Evolutionary conservation across 169 alveolate genomes (phyloP).

Genomic region (Plasmodium gallinaceum): DNA sequence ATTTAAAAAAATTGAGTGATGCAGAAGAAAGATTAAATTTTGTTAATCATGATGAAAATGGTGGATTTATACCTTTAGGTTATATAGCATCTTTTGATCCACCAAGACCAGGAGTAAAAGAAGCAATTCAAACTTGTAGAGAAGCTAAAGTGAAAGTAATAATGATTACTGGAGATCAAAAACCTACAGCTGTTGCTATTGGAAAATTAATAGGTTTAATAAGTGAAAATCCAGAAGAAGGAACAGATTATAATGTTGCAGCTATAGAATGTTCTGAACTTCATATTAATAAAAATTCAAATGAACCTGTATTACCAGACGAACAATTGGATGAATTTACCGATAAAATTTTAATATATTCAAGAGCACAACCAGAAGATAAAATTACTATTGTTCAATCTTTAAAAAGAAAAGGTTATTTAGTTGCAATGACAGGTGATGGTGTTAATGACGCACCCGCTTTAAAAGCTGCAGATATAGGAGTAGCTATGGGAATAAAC

Average conservation of each 20-base stretch:
- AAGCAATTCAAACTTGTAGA: constrained; percentile 95
- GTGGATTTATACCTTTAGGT: constrained; percentile 86
- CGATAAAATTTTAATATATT: constrained; percentile 86
- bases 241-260: background rate
- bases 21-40: constrained; percentile 88
- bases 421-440: constrained; percentile 98
- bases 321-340: constrained; percentile 86
- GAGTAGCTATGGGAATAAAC: constrained; percentile 99
- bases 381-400: constrained; percentile 93
- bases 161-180: constrained; percentile 92
- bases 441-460: constrained; percentile 99
- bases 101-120: constrained; percentile 97
- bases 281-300: constrained; percentile 86
- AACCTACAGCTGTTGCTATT: constrained; percentile 84
- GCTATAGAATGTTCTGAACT: constrained; percentile 77
- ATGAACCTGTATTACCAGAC: constrained; percentile 84
- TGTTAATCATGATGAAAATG: constrained; percentile 66
- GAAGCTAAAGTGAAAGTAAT: constrained; percentile 98
- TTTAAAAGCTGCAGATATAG: constrained; percentile 98
- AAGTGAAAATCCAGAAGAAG: constrained; percentile 4
- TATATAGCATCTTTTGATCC: constrained; percentile 95
- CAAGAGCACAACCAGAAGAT: constrained; percentile 92
- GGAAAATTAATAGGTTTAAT: constrained; percentile 95
- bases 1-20: constrained; percentile 81
- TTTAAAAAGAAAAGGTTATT: constrained; percentile 91